Conservation (phyloP, 129 eudicot species). For the Sambucus nigra region DNA sequence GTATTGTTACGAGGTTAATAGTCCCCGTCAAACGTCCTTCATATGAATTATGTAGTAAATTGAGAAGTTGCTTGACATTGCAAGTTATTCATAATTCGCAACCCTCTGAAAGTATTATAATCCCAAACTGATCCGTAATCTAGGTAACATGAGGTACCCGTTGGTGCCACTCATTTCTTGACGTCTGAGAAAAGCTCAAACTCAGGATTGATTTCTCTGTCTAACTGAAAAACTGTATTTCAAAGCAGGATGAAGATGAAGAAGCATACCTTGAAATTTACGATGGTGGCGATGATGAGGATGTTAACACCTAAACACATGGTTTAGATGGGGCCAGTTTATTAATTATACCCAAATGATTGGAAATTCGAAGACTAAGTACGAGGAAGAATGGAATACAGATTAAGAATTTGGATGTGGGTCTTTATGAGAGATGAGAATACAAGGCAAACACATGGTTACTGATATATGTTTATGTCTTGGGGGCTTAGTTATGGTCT, state of each 20-base stretch:
- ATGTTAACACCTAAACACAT: not conserved
- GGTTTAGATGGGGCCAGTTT: not conserved
- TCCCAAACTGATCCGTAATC: not conserved
- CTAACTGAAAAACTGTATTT: not conserved
- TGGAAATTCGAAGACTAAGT: not conserved
- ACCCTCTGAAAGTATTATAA: not conserved
- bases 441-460: not conserved
- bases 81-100: not conserved
- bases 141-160: not conserved
- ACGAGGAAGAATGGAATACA: not conserved
- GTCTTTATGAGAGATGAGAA: not conserved
- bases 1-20: too few relatives aligned
- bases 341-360: not conserved
- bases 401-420: not conserved
- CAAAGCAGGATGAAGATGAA: constrained; percentile 40
- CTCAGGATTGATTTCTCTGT: not conserved
- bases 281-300: constrained; percentile 26
- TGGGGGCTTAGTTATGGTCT: too few relatives aligned
- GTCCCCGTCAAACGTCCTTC: too few relatives aligned
- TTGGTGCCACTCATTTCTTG: not conserved
- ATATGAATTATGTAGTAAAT: too few relatives aligned
- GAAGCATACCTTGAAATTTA: constrained; percentile 52
- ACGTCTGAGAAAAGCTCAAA: not conserved
- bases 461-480: too few relatives aligned
- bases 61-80: not conserved